A percentile compares a stretch with the other conserved stretches of the same genome.
Evolutionary conservation across 2,329 filamentous ascomycete genomes (phyloP).

Genomic region (Calycina herbarum): DNA sequence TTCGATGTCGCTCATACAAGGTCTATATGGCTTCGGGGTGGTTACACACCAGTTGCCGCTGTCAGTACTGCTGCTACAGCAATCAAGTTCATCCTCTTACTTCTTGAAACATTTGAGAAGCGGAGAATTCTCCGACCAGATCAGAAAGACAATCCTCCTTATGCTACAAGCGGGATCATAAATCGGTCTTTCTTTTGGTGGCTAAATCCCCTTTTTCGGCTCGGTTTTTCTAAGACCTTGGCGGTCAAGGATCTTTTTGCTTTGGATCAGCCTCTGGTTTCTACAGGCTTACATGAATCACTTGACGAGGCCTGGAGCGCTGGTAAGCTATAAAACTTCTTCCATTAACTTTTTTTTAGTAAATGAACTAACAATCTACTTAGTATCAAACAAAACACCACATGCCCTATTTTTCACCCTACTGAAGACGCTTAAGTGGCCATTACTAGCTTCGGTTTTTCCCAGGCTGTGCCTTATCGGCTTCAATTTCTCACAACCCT

Average conservation of each 20-base stretch:
- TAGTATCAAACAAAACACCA: constrained; percentile 13
- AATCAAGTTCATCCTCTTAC: constrained; percentile 25
- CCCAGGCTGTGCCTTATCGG: constrained; percentile 29
- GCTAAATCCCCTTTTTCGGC: constrained; percentile 39
- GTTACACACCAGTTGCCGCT: constrained; percentile 16
- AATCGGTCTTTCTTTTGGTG: constrained; percentile 40
- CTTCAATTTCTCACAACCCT: constrained; percentile 31
- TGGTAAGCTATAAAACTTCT: not conserved
- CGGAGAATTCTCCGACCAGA: constrained; percentile 18
- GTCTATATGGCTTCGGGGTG: constrained; percentile 26
- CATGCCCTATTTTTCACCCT: constrained; percentile 21
- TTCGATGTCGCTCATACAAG: constrained; percentile 10
- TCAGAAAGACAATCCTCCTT: constrained; percentile 27
- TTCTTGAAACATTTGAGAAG: constrained; percentile 31
- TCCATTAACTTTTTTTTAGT: not conserved
- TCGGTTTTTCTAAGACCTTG: constrained; percentile 37
- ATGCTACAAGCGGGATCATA: constrained; percentile 39
- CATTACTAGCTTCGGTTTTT: constrained; percentile 22
- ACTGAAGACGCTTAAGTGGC: constrained; percentile 20
- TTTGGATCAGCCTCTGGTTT: constrained; percentile 16
- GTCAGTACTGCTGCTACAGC: constrained; percentile 23
- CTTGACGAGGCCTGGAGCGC: not conserved
- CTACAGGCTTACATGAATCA: not conserved
- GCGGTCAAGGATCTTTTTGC: constrained; percentile 35
- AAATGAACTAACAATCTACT: not conserved